Conservation (phyloP, 805 yeast genomes). For the Cyberlindnera meyerae region DNA sequence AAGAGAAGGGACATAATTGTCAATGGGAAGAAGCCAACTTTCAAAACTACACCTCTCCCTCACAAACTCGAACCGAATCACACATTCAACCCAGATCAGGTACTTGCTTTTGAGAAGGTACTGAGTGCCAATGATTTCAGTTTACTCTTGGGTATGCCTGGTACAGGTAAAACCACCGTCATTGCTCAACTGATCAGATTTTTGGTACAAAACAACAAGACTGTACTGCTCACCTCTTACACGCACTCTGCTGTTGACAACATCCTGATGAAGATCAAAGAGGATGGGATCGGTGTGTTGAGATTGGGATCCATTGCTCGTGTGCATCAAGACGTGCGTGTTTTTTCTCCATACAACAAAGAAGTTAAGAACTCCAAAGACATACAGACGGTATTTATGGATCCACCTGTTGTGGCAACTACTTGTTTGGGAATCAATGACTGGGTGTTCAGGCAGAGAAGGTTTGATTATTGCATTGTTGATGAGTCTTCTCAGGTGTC, state of each 20-base stretch:
- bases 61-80: conserved; percentile 15
- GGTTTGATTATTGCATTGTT: conserved; percentile 87
- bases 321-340: conserved; percentile 58
- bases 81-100: conserved; percentile 66
- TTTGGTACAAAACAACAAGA: conserved; percentile 54
- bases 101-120: conserved; percentile 59
- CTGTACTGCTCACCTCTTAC: conserved; percentile 75
- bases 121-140: conserved; percentile 68
- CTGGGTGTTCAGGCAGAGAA: conserved; percentile 48
- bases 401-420: conserved; percentile 75
- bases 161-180: conserved; percentile 93
- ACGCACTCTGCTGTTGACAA: conserved; percentile 98
- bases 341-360: conserved; percentile 44
- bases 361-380: conserved; percentile 39
- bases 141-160: conserved; percentile 93
- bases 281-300: conserved; percentile 44
- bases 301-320: conserved; percentile 60
- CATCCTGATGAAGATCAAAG: conserved; percentile 66
- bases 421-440: conserved; percentile 79
- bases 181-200: conserved; percentile 69
- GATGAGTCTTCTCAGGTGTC: conserved; percentile 98
- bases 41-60: conserved; percentile 21
- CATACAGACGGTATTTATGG: conserved; percentile 41
- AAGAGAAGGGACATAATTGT: conserved; percentile 31
- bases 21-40: conserved; percentile 28